Percentiles rank a stretch among this genome's conserved stretches.
Conservation (phyloP, 176 grass and related monocot species). For the Oryza glumipatula region DNA sequence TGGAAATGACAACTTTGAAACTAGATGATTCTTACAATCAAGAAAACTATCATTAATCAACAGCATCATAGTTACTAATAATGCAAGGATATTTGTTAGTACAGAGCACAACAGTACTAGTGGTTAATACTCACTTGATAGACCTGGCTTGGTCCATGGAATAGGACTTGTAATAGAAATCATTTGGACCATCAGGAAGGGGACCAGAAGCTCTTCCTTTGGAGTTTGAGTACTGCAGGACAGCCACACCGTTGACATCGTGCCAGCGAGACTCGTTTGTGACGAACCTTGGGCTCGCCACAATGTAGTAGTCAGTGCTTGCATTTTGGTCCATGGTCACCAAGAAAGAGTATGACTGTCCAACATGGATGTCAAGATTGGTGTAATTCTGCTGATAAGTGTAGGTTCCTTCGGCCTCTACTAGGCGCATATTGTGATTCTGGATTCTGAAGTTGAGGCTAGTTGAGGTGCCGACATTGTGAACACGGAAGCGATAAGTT, state of each 20-base stretch:
- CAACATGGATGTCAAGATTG: constrained; percentile 89
- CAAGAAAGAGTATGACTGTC: constrained; percentile 91
- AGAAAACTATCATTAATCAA: not conserved
- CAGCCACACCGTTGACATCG: constrained; percentile 71
- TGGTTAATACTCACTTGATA: constrained; percentile 63
- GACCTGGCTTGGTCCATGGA: constrained; percentile 85
- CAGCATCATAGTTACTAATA: not conserved
- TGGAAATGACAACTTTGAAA: not conserved
- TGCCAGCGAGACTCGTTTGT: constrained; percentile 52
- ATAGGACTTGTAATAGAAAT: constrained; percentile 68
- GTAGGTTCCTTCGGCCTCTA: constrained; percentile 89
- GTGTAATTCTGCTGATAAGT: constrained; percentile 81
- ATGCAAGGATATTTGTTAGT: not conserved
- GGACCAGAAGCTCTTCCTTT: constrained; percentile 64
- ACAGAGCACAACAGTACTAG: not conserved
- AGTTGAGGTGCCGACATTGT: constrained; percentile 84
- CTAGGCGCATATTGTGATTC: constrained; percentile 73
- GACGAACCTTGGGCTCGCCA: constrained; percentile 84
- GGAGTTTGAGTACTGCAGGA: constrained; percentile 93
- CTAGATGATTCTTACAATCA: not conserved
- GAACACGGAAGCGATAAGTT: constrained; percentile 80
- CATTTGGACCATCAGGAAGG: constrained; percentile 80
- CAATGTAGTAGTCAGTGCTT: constrained; percentile 85
- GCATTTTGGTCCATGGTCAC: constrained; percentile 91
- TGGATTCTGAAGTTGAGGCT: constrained; percentile 95